Evolutionary conservation across 176 grass and related monocot species (phyloP).

Genomic region (Aechmea fasciata): DNA sequence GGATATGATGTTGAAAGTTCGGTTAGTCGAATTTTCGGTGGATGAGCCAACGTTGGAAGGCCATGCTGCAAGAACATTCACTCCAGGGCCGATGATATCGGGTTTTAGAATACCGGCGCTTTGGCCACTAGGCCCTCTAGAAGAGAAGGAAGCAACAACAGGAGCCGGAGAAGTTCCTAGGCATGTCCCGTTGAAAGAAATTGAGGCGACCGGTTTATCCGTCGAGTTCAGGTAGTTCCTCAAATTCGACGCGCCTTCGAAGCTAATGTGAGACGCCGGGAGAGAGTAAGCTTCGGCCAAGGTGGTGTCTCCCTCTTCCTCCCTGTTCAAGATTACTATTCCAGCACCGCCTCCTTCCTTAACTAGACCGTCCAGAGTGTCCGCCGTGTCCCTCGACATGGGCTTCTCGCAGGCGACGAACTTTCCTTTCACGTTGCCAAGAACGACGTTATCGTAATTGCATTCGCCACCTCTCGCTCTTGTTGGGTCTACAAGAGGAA

Average conservation of each 20-base stretch:
- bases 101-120: constrained; percentile 7
- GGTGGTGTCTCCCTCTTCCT: neutral
- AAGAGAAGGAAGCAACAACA: constrained; percentile 4
- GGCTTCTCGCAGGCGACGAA: neutral
- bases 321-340: constrained; percentile 7
- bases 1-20: neutral
- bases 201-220: neutral
- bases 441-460: neutral
- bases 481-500: neutral
- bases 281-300: constrained; percentile 4
- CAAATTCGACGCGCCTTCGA: neutral
- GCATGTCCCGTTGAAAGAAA: neutral
- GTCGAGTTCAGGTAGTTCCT: neutral
- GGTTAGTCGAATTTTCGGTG: neutral
- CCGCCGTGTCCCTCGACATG: too few species aligned
- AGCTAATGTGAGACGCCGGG: neutral
- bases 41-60: neutral
- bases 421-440: neutral
- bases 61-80: constrained; percentile 14
- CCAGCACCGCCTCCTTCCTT: neutral
- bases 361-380: neutral
- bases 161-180: neutral
- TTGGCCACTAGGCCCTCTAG: neutral
- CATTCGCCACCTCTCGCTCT: neutral
- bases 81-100: constrained; percentile 9